Evolutionary conservation across 768 basidiomycete genomes (phyloP), one percentile per base, ranked within the genome.

Genomic region (Leccinum truebloodii): DNA sequence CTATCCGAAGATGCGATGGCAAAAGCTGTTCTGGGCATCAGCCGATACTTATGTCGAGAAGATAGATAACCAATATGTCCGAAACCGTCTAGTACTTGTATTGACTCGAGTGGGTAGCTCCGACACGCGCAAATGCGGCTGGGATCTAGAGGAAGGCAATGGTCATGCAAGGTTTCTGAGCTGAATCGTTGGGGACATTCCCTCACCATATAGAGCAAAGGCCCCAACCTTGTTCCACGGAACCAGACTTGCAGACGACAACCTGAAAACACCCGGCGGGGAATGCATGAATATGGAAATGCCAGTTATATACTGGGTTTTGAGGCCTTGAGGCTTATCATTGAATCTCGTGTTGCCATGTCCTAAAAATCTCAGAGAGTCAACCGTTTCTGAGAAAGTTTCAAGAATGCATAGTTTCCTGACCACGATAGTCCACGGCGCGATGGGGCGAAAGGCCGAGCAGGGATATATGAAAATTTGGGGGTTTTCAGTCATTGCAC

Each of bases 251-350:
- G 9, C 52, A 18, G 37, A 49, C 24, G 24, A 24, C 20, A 16
- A 46, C 55, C 53, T 32, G 55, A n/a, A 44, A 52, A 30, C 28
- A 52, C 49, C 48, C 6, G 28, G 46, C 22, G 52, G 13, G 50
- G 41, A 59, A 30, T 24, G n/a, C 22, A 56, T 59, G 24, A 53
- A 60, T 62, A 60, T 28, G 61, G 58, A 61, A 59, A 14, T 44
- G 35, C 37, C 16, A 14, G 32, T 22, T 18, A 41, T 24, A 13
- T 37, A 16, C 24, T 12, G 24, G 51, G 18, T 18, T 30, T 22
- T 22, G 1, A 26, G 22, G 16, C 12, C 5, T 22, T 22, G 1
- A 26, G 28, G 16, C 16, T 9, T 6, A 18, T 22, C 49, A 16
- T n/a, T n/a, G n/a, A n/a, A 35, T 34, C 39, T 22, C 44, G 9